A percentile compares a stretch with the other conserved stretches of the same genome.
phyloP scores from a whole-genome alignment of 2,329 filamentous ascomycete genomes.

The Lecanoromycetidae sp. region DNA sequence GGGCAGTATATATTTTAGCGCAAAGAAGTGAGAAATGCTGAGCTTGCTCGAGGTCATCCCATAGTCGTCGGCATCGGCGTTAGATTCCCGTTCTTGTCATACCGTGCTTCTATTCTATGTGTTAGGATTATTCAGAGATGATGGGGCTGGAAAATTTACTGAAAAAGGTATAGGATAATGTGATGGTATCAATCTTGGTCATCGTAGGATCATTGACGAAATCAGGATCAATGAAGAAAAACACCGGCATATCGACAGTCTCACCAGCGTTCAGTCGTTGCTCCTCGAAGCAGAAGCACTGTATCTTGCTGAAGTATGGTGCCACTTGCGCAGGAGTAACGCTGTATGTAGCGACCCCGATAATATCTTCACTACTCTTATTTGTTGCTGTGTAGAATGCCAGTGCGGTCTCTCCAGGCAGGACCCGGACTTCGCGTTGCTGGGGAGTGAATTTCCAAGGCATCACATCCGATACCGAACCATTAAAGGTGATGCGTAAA shows the following conservation, averaged over 20 bases:
- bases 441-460: slow-evolving; percentile 97
- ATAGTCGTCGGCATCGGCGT: slow-evolving; percentile 37
- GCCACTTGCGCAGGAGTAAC: slow-evolving; percentile 93
- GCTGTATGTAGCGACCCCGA: slow-evolving; percentile 94
- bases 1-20: no score
- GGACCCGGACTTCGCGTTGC: slow-evolving; percentile 87
- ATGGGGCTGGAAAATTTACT: slow-evolving; percentile 50
- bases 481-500: slow-evolving; percentile 90
- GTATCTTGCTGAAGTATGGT: slow-evolving; percentile 98
- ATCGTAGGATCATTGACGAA: slow-evolving; percentile 85
- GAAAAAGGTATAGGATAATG: slow-evolving; percentile 94
- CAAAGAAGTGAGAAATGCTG: no score
- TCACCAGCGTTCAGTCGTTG: slow-evolving; percentile 89
- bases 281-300: slow-evolving; percentile 98
- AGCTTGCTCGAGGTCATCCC: slow-evolving; percentile 10
- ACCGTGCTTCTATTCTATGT: slow-evolving; percentile 55
- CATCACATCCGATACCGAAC: slow-evolving; percentile 85
- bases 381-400: slow-evolving; percentile 98
- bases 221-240: slow-evolving; percentile 97
- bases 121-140: slow-evolving; percentile 26
- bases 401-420: slow-evolving; percentile 90
- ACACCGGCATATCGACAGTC: slow-evolving; percentile 98
- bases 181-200: slow-evolving; percentile 89
- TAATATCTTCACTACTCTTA: slow-evolving; percentile 79
- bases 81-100: slow-evolving; percentile 67